phyloP scores from a whole-genome alignment of 225 moss, liverwort and hornwort genomes.

The Sphagnum tenellum region DNA sequence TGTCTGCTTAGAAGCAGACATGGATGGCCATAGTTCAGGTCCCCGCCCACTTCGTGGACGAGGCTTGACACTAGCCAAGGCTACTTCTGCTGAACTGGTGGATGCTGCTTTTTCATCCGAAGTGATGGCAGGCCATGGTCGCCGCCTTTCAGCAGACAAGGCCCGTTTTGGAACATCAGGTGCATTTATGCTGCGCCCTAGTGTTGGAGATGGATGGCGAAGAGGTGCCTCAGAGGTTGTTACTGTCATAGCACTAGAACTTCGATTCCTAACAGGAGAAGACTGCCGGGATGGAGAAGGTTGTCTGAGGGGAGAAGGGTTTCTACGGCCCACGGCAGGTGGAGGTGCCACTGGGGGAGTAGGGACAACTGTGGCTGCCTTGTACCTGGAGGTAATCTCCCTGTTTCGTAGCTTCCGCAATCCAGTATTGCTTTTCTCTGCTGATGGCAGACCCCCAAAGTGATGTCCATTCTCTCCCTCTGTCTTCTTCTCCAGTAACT shows the following conservation, averaged over 20 bases:
- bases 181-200: constrained; percentile 46
- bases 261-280: constrained; percentile 41
- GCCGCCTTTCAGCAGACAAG: constrained; percentile 74
- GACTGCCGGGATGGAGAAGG: constrained; percentile 45
- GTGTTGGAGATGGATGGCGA: constrained; percentile 86
- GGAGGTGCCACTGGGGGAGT: constrained; percentile 20
- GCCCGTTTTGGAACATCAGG: constrained; percentile 68
- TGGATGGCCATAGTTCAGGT: constrained; percentile 56
- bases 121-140: constrained; percentile 50
- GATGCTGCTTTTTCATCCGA: constrained; percentile 25
- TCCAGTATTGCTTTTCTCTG: constrained; percentile 68
- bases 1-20: constrained; percentile 27
- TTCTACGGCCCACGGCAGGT: constrained; percentile 21
- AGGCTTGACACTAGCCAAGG: too few relatives aligned
- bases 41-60: constrained; percentile 17
- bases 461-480: constrained; percentile 44
- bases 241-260: constrained; percentile 4
- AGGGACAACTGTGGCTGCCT: constrained; percentile 35
- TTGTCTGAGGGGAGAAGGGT: constrained; percentile 45
- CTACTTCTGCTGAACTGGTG: too few relatives aligned
- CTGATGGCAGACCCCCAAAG: constrained; percentile 48
- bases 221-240: constrained; percentile 24
- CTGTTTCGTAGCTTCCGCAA: constrained; percentile 76
- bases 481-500: constrained; percentile 62
- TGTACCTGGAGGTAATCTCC: constrained; percentile 97